These are phyloP conservation scores for Penicillium sumatraense DNA, from an alignment of 2,329 filamentous ascomycete species.

Conservation along the genomic window DNA sequence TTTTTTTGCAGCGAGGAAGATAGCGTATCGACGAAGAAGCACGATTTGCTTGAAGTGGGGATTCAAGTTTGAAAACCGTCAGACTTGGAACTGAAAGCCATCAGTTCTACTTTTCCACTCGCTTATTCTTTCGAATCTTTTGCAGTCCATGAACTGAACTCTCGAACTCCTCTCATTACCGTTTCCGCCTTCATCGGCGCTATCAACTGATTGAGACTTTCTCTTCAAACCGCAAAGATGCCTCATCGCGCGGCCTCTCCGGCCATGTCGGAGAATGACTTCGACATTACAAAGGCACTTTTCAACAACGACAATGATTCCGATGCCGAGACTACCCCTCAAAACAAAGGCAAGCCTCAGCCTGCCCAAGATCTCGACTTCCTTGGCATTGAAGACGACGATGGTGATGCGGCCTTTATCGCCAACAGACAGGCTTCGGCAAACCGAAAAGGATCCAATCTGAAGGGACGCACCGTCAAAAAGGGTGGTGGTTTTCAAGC, in stretches of 20 bases:
- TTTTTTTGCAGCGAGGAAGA: slow-evolving; percentile 26
- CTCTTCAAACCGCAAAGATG: slow-evolving; percentile 56
- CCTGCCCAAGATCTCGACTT: slow-evolving; percentile 53
- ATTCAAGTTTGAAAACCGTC: slow-evolving; percentile 15
- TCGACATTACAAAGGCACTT: slow-evolving; percentile 83
- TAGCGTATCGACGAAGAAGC: slow-evolving; percentile 3
- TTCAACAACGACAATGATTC: slow-evolving; percentile 64
- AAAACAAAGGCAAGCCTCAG: slow-evolving; percentile 44
- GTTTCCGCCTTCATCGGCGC: slow-evolving; percentile 16
- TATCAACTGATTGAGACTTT: slow-evolving; percentile 10
- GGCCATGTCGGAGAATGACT: slow-evolving; percentile 82
- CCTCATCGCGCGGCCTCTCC: slow-evolving; percentile 76
- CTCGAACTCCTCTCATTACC: slow-evolving; percentile 14
- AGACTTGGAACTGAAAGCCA: not conserved
- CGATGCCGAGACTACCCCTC: slow-evolving; percentile 51
- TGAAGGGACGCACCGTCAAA: slow-evolving; percentile 85
- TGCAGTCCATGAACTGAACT: slow-evolving; percentile 4
- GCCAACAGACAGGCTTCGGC: slow-evolving; percentile 83
- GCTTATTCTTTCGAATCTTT: not conserved
- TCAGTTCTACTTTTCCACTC: not conserved
- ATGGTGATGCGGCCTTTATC: slow-evolving; percentile 84
- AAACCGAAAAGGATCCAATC: slow-evolving; percentile 80
- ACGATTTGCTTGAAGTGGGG: slow-evolving; percentile 10
- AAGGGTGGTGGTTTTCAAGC: slow-evolving; percentile 97
- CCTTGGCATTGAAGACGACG: slow-evolving; percentile 64